Evolutionary conservation across 1,284 basidiomycete genomes (phyloP), one percentile per base, ranked within the genome.

Genomic region (Coniophora puteana): DNA sequence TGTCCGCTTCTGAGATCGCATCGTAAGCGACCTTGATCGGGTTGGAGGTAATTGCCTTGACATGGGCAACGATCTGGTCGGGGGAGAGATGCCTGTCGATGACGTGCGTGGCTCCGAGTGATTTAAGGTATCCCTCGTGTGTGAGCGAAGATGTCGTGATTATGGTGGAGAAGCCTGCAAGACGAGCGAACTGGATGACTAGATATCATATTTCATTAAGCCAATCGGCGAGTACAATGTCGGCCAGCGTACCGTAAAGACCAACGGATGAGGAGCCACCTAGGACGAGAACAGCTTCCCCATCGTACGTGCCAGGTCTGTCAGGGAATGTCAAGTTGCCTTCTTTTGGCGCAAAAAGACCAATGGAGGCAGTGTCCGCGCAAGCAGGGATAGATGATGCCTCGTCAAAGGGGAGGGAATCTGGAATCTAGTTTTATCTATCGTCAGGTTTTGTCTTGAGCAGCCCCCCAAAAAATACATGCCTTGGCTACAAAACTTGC

Each of bases 341-440:
- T n/a, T 40, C 38, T 11, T 41, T 31, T 4, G 13, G 23, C 1
- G 16, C 17, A 34, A 57, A 64, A 5, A 61, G 34, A 5, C 49
- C 59, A 8, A 54, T 25, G 1, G 47, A 49, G 12, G 60, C 56
- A 8, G 57, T 59, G 16, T 40, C 41, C 8, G 55, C 21, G n/a
- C 38, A 47, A 4, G 55, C 38, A 8, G 63, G 56, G 7, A 67
- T 47, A 0, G 67, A 57, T 3, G 65, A 63, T 32, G 53, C 59
- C 44, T 61, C 61, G 12, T 75, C 72, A 41, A 69, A 69, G 2
- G 67, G 63, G 16, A 75, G 45, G 25, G 64, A 68, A 4, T 55
- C 42, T 1, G 68, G 67, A 5, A 69, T 61, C 63, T 74, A 38
- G 6, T 20, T 21, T 1, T 24, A 11, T 8, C 7, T 29, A 4